Conservation (phyloP, 257 asterid species). For the Solanum pinnatisectum region DNA sequence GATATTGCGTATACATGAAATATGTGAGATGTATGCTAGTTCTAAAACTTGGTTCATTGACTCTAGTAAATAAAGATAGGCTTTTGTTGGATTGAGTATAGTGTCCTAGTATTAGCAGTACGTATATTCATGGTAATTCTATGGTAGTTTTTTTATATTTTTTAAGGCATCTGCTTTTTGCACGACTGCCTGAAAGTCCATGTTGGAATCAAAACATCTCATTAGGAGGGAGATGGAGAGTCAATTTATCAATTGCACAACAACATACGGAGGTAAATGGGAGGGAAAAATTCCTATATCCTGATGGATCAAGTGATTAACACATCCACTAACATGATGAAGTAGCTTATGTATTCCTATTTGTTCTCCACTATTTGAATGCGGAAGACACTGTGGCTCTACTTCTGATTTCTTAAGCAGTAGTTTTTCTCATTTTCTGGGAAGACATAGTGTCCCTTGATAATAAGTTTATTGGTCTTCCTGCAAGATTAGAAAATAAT, state of each 20-base stretch:
- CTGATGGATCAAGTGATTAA: background rate
- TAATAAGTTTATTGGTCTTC: background rate
- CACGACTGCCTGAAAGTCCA: background rate
- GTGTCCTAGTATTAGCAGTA: background rate
- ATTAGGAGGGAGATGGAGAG: background rate
- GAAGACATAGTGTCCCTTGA: background rate
- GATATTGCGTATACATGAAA: background rate
- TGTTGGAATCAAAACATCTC: background rate
- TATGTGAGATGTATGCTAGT: background rate
- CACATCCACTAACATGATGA: background rate
- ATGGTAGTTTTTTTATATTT: background rate
- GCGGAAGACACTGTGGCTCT: background rate
- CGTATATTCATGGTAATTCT: background rate
- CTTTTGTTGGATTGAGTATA: background rate
- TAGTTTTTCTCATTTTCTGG: background rate
- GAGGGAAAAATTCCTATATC: background rate
- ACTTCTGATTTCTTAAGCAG: background rate
- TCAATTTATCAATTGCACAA: background rate
- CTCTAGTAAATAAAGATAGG: background rate
- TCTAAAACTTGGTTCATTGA: background rate
- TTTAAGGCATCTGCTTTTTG: background rate
- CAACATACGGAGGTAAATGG: background rate
- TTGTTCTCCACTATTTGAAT: background rate
- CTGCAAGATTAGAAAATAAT: background rate
- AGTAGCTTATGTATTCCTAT: background rate